phyloP scores from a whole-genome alignment of 192 early-diverging fungal genomes.

The Coemansia sp. region DNA sequence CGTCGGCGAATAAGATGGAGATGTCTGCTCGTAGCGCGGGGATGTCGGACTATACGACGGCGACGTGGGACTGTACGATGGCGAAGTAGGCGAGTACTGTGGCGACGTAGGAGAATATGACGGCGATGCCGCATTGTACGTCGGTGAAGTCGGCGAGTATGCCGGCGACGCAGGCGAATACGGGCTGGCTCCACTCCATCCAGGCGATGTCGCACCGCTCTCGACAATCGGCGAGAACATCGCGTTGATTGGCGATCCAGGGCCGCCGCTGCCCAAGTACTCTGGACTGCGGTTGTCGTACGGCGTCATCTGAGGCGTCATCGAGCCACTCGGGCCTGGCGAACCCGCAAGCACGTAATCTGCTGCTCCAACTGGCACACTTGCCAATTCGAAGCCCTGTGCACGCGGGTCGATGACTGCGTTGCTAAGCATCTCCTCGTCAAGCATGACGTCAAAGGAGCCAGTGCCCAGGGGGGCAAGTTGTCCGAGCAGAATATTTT shows the following conservation, averaged over 20 bases:
- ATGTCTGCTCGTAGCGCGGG: constrained; percentile 65
- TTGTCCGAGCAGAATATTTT: constrained; percentile 97
- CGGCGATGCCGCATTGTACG: constrained; percentile 70
- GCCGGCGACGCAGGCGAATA: constrained; percentile 58
- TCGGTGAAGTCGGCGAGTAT: constrained; percentile 72
- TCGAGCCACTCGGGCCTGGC: constrained; percentile 59
- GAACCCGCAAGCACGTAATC: constrained; percentile 56
- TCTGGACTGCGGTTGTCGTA: constrained; percentile 73
- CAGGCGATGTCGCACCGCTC: constrained; percentile 66
- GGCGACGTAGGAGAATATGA: constrained; percentile 68
- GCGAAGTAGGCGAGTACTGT: constrained; percentile 63
- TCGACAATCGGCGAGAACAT: constrained; percentile 84
- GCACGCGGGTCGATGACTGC: constrained; percentile 60
- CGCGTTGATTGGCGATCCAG: constrained; percentile 71
- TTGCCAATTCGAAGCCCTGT: constrained; percentile 56
- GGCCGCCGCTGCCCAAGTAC: constrained; percentile 58
- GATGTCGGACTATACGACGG: constrained; percentile 69
- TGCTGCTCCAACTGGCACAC: constrained; percentile 52
- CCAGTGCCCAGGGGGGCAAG: constrained; percentile 95
- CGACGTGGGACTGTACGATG: constrained; percentile 66
- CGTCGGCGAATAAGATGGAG: constrained; percentile 63
- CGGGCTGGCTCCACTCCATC: constrained; percentile 58
- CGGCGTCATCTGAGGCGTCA: constrained; percentile 79
- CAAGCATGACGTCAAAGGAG: constrained; percentile 88
- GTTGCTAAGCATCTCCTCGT: constrained; percentile 85